Conservation (phyloP, 106 monocot species). For the Dioscorea zingiberensis region DNA sequence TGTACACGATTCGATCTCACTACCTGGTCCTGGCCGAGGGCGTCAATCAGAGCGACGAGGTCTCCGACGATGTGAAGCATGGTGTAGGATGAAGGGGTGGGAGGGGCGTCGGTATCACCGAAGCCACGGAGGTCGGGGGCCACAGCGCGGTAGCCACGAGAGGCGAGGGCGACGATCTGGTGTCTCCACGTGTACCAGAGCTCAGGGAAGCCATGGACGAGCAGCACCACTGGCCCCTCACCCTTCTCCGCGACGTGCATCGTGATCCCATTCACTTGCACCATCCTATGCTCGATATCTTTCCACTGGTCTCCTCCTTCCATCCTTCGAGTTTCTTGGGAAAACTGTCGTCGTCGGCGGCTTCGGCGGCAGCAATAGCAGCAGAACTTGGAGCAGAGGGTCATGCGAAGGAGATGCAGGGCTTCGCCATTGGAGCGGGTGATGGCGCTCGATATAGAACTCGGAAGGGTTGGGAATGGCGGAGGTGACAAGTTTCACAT, state of each 20-base stretch:
- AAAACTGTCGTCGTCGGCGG: background rate
- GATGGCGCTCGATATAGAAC: too few relatives aligned
- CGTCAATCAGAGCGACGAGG: slow-evolving; percentile 12
- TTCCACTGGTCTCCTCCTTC: background rate
- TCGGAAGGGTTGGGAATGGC: background rate
- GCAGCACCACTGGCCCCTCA: slow-evolving; percentile 37
- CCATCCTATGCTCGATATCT: slow-evolving; percentile 22
- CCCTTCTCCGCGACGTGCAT: slow-evolving; percentile 71
- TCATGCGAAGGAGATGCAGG: background rate
- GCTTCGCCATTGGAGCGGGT: too few relatives aligned
- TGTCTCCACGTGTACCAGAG: slow-evolving; percentile 74
- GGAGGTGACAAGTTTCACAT: background rate
- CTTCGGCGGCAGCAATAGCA: background rate
- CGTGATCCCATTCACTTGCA: slow-evolving; percentile 45
- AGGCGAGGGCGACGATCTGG: slow-evolving; percentile 51
- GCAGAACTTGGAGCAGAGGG: background rate
- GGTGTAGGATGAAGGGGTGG: slow-evolving; percentile 3
- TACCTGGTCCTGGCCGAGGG: slow-evolving; percentile 5
- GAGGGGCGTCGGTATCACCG: slow-evolving; percentile 42
- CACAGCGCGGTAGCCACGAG: slow-evolving; percentile 41
- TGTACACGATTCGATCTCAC: background rate
- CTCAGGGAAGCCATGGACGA: slow-evolving; percentile 68
- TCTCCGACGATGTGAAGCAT: slow-evolving; percentile 25
- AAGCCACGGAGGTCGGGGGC: slow-evolving; percentile 66
- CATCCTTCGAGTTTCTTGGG: background rate